phyloP scores from a whole-genome alignment of 2,329 filamentous ascomycete genomes.

The Fusarium succisae region DNA sequence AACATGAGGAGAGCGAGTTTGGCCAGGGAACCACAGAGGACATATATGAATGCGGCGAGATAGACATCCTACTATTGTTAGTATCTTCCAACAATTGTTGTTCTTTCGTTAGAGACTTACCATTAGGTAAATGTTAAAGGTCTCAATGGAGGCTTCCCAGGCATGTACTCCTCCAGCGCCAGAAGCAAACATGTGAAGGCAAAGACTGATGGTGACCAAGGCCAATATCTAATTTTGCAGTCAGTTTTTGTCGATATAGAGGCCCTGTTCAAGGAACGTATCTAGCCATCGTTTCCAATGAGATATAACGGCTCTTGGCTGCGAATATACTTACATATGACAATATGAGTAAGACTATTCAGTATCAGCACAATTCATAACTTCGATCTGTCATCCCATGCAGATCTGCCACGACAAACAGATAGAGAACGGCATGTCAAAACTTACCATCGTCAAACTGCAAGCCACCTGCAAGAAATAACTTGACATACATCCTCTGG shows the following conservation, averaged over 20 bases:
- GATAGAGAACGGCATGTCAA: neutral
- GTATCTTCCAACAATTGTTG: neutral
- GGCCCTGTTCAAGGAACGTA: no score
- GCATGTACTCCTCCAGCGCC: slow-evolving; percentile 43
- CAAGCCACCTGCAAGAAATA: slow-evolving; percentile 33
- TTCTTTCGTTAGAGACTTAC: slow-evolving; percentile 6
- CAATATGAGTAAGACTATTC: slow-evolving; percentile 25
- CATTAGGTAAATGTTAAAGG: slow-evolving; percentile 41
- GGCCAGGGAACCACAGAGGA: slow-evolving; percentile 47
- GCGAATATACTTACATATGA: slow-evolving; percentile 22
- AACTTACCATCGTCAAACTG: slow-evolving; percentile 42
- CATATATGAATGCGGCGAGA: slow-evolving; percentile 44
- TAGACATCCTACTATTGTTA: slow-evolving; percentile 40
- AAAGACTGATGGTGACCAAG: slow-evolving; percentile 31
- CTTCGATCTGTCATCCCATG: neutral
- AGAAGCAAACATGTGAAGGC: slow-evolving; percentile 41
- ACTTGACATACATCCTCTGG: slow-evolving; percentile 43
- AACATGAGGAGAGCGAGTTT: slow-evolving; percentile 53
- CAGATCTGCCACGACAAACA: neutral
- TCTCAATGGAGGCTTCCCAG: slow-evolving; percentile 45
- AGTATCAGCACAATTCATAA: slow-evolving; percentile 4
- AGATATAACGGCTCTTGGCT: neutral
- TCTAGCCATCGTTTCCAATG: neutral
- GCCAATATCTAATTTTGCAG: slow-evolving; percentile 17
- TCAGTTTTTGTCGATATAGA: neutral